These are phyloP conservation scores for Sporisorium exsertum DNA, from an alignment of 1,284 basidiomycete species.

Conservation along the genomic window DNA sequence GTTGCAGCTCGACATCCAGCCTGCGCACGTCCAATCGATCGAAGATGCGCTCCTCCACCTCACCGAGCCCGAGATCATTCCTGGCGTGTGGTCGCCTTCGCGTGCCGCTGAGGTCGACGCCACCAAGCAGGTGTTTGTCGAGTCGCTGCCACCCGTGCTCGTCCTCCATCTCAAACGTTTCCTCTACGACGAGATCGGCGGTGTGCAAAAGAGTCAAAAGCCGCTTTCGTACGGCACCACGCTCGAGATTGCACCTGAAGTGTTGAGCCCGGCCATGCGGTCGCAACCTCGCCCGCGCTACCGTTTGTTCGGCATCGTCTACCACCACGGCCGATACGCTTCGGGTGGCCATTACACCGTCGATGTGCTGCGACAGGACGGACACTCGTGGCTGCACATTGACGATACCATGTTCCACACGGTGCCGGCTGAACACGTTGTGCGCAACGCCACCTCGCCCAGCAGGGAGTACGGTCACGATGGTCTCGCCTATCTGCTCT, in stretches of 20 bases:
- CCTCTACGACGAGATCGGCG: constrained; percentile 85
- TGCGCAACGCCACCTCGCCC: constrained; percentile 71
- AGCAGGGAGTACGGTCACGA: constrained; percentile 64
- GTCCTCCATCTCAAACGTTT: constrained; percentile 94
- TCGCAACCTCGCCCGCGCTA: constrained; percentile 75
- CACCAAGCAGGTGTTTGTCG: constrained; percentile 87
- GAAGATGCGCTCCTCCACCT: constrained; percentile 85
- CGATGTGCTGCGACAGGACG: constrained; percentile 84
- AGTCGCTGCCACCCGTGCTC: constrained; percentile 84
- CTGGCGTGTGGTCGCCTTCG: constrained; percentile 74
- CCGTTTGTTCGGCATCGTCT: constrained; percentile 88
- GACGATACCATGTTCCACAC: constrained; percentile 81
- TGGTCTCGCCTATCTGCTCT: constrained; percentile 82
- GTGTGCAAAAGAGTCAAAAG: constrained; percentile 87
- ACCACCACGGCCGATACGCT: constrained; percentile 92
- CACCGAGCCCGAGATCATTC: constrained; percentile 83
- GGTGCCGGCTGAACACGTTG: constrained; percentile 81
- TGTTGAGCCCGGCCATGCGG: constrained; percentile 53
- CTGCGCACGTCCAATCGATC: constrained; percentile 80
- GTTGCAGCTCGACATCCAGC: constrained; percentile 84
- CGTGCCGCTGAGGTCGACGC: constrained; percentile 76
- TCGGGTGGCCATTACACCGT: constrained; percentile 96
- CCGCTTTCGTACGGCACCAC: constrained; percentile 82
- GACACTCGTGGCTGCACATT: constrained; percentile 84
- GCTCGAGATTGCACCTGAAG: constrained; percentile 76